Evolutionary conservation across 139 green algal genomes (phyloP).

Genomic region (Zygnema circumcarinatum): DNA sequence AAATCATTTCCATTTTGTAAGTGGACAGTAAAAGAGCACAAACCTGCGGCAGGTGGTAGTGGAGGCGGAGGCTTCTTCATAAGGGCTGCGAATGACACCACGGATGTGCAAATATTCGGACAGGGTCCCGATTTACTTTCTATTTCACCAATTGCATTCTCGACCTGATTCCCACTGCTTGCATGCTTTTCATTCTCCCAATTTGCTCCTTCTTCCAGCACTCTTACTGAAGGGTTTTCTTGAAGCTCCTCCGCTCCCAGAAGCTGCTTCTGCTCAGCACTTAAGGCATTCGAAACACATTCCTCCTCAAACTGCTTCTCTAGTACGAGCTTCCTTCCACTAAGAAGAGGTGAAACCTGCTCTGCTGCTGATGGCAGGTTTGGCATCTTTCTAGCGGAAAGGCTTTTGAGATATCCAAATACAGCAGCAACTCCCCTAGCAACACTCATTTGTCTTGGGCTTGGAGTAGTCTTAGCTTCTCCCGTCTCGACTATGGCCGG

Average conservation of each 20-base stretch:
- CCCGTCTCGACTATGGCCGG: too few relatives aligned
- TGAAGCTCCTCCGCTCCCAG: not conserved
- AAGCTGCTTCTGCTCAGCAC: not conserved
- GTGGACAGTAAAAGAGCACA: too few relatives aligned
- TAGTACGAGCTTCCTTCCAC: not conserved
- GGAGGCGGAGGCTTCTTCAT: not conserved
- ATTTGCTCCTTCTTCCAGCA: not conserved
- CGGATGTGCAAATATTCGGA: conserved; percentile 8
- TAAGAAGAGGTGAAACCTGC: not conserved
- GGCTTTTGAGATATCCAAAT: not conserved
- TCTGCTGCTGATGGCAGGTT: not conserved
- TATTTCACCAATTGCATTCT: not conserved
- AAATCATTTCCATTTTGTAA: too few relatives aligned
- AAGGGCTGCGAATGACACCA: not conserved
- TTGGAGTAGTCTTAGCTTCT: too few relatives aligned
- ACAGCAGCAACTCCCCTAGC: not conserved
- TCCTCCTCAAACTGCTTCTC: not conserved
- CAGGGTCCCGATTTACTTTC: not conserved
- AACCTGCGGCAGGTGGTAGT: not conserved
- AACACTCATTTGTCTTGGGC: not conserved
- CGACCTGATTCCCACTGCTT: not conserved
- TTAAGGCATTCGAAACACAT: not conserved
- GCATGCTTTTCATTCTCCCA: not conserved
- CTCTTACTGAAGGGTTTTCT: not conserved
- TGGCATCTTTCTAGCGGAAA: not conserved